Evolutionary conservation across 352 stramenopile genomes (phyloP), one percentile per base, ranked within the genome.

Genomic region (Elongisporangium anandrum): DNA sequence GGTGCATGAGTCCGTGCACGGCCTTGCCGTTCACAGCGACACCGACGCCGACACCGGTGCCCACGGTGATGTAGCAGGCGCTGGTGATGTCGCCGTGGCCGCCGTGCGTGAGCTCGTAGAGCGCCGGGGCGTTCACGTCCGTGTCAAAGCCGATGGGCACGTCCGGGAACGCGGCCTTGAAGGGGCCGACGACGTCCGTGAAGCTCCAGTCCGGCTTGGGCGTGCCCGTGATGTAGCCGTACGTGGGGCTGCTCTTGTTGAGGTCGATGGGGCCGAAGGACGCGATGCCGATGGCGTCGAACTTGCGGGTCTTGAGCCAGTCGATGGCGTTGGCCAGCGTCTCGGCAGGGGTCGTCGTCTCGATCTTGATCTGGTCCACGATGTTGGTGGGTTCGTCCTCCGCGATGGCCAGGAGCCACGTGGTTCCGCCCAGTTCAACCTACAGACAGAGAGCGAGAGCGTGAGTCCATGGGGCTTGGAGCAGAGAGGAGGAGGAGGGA

Each of bases 101-200:
- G n/a, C 83, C 79, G 66, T 92, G 77, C 7, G 65, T 73, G 65
- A 93, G 97, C 67, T 99, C 96, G 56, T 97, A 97, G 22, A 98
- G 73, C 13, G 96, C 96, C 0, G 96, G 96, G 17, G 96, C 97
- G 78, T 99, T 99, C 54, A 99, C 97, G 71, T 99, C 97, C 39
- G 97, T 99, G 66, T 99, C 97, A 69, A 99, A 98, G 55, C 79
- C 80, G 7, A 98, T 84, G 13, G 86, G 79, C 19, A 89, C 69
- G 50, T 56, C 71, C 13, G 81, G 83, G 66, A 92, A 95, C 38
- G 73, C 81, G 55, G 82, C 79, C 66, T 88, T 68, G 59, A 97
- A 85, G 54, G 79, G 75, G 19, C 81, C 73, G 45, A 88, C 79
- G 52, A 92, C 78, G 57, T 88, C 79, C 50, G 85, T 93, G 74